Evolutionary conservation across 352 stramenopile genomes (phyloP), one percentile per base, ranked within the genome.

Genomic region (Aphanomyces astaci): DNA sequence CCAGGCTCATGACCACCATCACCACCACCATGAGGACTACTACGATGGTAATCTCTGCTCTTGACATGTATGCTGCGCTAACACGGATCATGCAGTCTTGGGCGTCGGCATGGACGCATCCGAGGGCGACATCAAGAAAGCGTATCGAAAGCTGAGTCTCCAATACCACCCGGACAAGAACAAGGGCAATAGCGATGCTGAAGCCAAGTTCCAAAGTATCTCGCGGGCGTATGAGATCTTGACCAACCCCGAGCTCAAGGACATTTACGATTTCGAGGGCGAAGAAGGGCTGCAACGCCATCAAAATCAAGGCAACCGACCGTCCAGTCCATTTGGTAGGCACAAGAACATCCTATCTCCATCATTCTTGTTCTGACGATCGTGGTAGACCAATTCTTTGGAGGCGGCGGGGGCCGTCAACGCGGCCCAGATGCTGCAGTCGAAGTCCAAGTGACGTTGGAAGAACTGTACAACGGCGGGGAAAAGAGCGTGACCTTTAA

Each of bases 81-180:
- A 43, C 40, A 19, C 49, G 30, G n/a, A 63, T 63, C n/a, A n/a
- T 62, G 55, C 28, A 92, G 84, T 81, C 4, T 64, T 95, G 28
- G 85, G 84, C 1, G 66, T 95, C 22, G 88, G 77, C 0, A 92
- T 93, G 84, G 85, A 95, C 65, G 85, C 84, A 1, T 76, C 78
- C 0, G 84, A 96, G n/a, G 74, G 81, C 10, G 78, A 98, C 74
- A 98, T 98, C 73, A 98, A 98, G 76, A 95, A 94, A 66, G 94
- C 95, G 28, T 98, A 98, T 75, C 84, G 94, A 60, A 97, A 96
- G 72, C 76, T 98, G 17, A 96, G 85, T 57, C 82, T 98, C n/a
- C 95, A 98, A 71, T 98, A 98, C 72, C 95, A 98, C 72, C 95
- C 95, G 39, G 90, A 97, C 75, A 96, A 96, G 76, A 93, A 94